Base-by-base conservation (phyloP, 2,329 filamentous ascomycete genomes). In the Fusarium circinatum region DNA sequence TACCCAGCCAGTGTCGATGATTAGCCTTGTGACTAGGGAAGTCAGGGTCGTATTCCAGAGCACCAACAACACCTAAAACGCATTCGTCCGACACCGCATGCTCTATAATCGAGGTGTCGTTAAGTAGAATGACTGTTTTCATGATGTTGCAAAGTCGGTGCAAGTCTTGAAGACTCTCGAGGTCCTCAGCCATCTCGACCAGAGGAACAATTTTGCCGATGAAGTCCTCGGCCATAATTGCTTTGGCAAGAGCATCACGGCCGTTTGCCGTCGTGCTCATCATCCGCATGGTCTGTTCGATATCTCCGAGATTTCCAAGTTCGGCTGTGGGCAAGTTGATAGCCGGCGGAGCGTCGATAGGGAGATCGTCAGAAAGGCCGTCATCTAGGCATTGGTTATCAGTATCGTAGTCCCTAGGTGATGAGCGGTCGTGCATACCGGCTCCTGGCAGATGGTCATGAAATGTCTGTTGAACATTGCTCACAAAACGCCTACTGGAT, bases 21-120 rank as follows among this genome's bases (percentile, higher is more conserved):
- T 98, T 98, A 30, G 96, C 96, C 82, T 98, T 98, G 86, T 98
- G 96, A 68, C 93, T 95, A 12, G 96, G 96, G 78, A 98, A 99
- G 83, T 99, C 96, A 2, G 96, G 96, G 78, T 99, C 96, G 84
- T 98, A 99, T 86, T 99, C 96, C 72, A 99, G 86, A 30, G 96
- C 96, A 68, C 96, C 96, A 42, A 99, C 95, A 32, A 98, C 96
- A 24, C 96, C 96, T 75, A 97, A 85, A 49, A 98, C 91, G 75
- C 95, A 92, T 65, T 95, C 91, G 83, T 98, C 96, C 20, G 93
- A 94, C 32, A 99, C 95, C 20, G 96, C 93, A 76, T 94, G 92
- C 83, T 99, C 96, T 78, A 99, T 98, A 73, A 99, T 97, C 67
- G 91, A 89, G 36, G 93, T 97, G 81, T 99, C 96, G 84, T 98